Evolutionary conservation across 2,329 filamentous ascomycete species (phyloP), one percentile per base, ranked within the genome.

Genomic region (Knoxdaviesia proteae): DNA sequence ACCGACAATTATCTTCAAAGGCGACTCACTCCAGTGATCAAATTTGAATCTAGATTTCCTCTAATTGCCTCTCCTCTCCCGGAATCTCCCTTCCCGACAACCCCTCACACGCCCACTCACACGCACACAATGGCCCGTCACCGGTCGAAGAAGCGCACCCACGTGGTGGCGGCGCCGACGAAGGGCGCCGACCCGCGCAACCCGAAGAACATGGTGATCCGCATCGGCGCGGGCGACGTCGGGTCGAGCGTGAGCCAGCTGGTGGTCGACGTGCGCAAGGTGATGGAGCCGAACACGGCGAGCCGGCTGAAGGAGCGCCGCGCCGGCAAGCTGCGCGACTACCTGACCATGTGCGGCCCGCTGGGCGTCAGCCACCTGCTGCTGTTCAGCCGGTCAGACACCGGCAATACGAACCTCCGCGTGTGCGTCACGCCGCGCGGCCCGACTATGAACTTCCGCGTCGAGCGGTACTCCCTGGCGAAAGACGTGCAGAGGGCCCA

Each of bases 161-260:
- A 94, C 60, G 61, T 78, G 43, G 76, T 78, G 47, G 73, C 78
- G 41, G 69, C 66, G 47, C 69, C 70, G 48, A 64, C 68, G 38
- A 69, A 73, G 45, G 74, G 77, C 59, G 70, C 74, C 45, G 71
- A 76, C 30, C 68, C 71, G 42, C 74, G 77, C 49, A 70, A 77
- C 42, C 90, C 90, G 34, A 94, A 94, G 69, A 92, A 81, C 58
- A 94, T 98, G 88, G 88, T 98, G 45, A 94, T 98, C 60, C 83
- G 90, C 51, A 87, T 94, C 53, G 90, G 90, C 52, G 88, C 87
- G 52, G 82, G 86, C 53, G 84, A 94, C 56, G 84, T 98, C 42
- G 90, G 90, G 45, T 75, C 84, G 46, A 93, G 82, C 58, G 73
- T 98, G 52, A 88, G 80, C 57, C 87, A 96, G 62, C 67, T 98